These are phyloP conservation scores for Candida qinlingensis DNA, from an alignment of 805 yeast species.

Conservation along the genomic window DNA sequence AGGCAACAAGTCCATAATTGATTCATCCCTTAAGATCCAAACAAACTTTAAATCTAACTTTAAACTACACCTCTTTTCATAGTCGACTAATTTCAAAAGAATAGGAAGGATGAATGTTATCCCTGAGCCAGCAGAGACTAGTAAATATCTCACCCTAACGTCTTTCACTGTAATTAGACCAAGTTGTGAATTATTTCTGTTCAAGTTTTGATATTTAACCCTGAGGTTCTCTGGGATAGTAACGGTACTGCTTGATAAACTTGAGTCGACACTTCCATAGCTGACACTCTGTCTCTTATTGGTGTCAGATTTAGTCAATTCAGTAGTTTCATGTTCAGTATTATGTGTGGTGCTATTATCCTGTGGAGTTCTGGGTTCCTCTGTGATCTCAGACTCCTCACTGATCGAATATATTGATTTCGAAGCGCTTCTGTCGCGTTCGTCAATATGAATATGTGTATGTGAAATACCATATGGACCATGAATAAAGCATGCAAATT, in stretches of 20 bases:
- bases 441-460: constrained; percentile 6
- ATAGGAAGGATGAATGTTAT: constrained; percentile 10
- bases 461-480: constrained; percentile 25
- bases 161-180: too few relatives aligned
- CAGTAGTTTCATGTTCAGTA: neutral
- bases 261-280: constrained; percentile 5
- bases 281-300: neutral
- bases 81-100: constrained; percentile 11
- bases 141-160: neutral
- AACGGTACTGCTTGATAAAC: neutral
- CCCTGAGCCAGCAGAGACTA: constrained; percentile 11
- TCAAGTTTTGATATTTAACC: neutral
- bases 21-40: constrained; percentile 19
- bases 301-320: neutral
- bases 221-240: neutral
- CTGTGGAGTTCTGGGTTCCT: neutral
- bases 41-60: constrained; percentile 16
- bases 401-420: neutral
- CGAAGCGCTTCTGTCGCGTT: neutral
- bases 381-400: constrained; percentile 1
- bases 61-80: constrained; percentile 6
- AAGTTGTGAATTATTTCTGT: too few relatives aligned
- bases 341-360: too few relatives aligned
- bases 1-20: constrained; percentile 4
- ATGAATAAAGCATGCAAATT: constrained; percentile 19